phyloP scores from a whole-genome alignment of 2,329 filamentous ascomycete genomes.

The Aspergillus hortae region DNA sequence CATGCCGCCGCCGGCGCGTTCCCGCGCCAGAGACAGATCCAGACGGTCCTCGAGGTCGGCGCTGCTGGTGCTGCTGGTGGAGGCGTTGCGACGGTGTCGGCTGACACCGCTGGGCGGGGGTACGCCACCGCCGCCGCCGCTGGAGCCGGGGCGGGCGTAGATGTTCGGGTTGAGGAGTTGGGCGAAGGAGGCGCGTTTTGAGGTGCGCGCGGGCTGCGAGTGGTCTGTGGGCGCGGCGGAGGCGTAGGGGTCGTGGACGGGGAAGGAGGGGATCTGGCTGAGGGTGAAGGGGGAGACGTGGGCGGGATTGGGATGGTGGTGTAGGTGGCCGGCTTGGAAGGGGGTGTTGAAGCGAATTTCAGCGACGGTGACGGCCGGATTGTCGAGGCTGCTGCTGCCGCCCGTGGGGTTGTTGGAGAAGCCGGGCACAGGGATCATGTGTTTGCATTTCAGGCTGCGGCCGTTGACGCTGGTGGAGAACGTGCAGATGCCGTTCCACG shows the following conservation, averaged over 20 bases:
- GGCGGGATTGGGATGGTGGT: slow-evolving; percentile 22
- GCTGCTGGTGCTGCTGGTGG: slow-evolving; percentile 27
- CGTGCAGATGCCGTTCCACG: slow-evolving; percentile 83
- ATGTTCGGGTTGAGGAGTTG: slow-evolving; percentile 30
- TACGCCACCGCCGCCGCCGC: slow-evolving; percentile 20
- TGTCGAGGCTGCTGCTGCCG: slow-evolving; percentile 8
- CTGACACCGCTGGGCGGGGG: slow-evolving; percentile 4
- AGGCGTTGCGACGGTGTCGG: slow-evolving; percentile 22
- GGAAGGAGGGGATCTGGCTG: slow-evolving; percentile 15
- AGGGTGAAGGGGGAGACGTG: slow-evolving; percentile 21
- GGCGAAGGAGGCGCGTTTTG: slow-evolving; percentile 30
- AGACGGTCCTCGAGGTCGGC: slow-evolving; percentile 46
- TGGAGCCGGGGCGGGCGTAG: slow-evolving; percentile 25
- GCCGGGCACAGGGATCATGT: slow-evolving; percentile 53
- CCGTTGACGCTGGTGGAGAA: slow-evolving; percentile 77
- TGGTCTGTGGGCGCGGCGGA: slow-evolving; percentile 1
- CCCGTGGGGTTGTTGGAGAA: slow-evolving; percentile 13
- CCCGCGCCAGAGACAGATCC: slow-evolving; percentile 73
- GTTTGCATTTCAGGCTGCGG: slow-evolving; percentile 69
- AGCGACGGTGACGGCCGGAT: slow-evolving; percentile 58
- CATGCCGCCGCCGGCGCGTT: slow-evolving; percentile 81
- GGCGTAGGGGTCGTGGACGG: slow-evolving; percentile 7
- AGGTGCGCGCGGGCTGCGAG: slow-evolving; percentile 6
- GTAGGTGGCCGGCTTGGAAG: slow-evolving; percentile 40
- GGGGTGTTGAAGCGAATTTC: slow-evolving; percentile 90